Evolutionary conservation across 208 protist genomes (phyloP).

Genomic region (Crithidia sp.): DNA sequence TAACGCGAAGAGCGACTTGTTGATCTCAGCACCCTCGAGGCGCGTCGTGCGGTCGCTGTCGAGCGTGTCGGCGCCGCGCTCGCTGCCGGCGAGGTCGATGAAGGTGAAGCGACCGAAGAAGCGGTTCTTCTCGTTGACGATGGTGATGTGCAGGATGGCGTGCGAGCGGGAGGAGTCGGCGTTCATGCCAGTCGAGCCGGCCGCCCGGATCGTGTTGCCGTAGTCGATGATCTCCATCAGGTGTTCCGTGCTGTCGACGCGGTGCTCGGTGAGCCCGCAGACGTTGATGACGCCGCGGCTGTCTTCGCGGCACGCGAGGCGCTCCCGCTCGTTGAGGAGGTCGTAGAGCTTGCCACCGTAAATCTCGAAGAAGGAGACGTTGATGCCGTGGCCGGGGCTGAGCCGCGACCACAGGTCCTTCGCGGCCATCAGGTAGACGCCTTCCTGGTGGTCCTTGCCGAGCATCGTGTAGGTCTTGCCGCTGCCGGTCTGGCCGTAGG

Average conservation of each 20-base stretch:
- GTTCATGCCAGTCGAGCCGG: conserved; percentile 96
- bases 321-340: conserved; percentile 82
- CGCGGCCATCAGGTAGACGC: conserved; percentile 79
- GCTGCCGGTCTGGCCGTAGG: conserved; percentile 93
- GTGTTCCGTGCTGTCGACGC: conserved; percentile 68
- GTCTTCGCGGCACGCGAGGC: conserved; percentile 93
- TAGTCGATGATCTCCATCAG: conserved; percentile 87
- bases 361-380: conserved; percentile 88
- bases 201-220: conserved; percentile 85
- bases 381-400: conserved; percentile 65
- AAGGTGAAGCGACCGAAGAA: conserved; percentile 93
- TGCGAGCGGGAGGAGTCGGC: conserved; percentile 94
- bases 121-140: conserved; percentile 83
- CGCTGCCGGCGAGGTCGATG: conserved; percentile 94
- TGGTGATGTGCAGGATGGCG: conserved; percentile 93
- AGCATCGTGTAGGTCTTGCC: conserved; percentile 95
- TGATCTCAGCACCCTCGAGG: conserved; percentile 91
- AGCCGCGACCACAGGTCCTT: conserved; percentile 81
- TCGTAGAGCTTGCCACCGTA: conserved; percentile 87
- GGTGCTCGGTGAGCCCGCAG: conserved; percentile 78
- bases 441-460: conserved; percentile 86
- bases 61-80: conserved; percentile 82
- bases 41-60: conserved; percentile 81
- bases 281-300: conserved; percentile 86
- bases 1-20: conserved; percentile 90